Percentiles rank a stretch among this genome's conserved stretches.
phyloP scores from a whole-genome alignment of 768 basidiomycete genomes.

The Lactarius quietus region DNA sequence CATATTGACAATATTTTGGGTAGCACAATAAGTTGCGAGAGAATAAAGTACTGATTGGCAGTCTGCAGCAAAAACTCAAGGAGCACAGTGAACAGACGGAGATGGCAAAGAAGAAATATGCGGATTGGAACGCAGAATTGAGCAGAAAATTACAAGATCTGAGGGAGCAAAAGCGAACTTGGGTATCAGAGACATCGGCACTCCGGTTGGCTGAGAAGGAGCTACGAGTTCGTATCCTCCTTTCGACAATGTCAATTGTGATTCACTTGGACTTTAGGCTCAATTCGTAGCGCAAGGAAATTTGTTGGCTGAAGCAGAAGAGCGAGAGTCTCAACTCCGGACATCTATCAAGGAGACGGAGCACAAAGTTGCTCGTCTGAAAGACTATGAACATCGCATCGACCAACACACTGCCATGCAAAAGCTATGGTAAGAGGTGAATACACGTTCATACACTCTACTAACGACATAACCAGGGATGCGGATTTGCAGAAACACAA shows the following conservation, averaged over 20 bases:
- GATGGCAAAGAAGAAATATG: constrained; percentile 70
- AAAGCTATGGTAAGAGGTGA: constrained; percentile 57
- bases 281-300: constrained; percentile 65
- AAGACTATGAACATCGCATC: constrained; percentile 85
- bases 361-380: constrained; percentile 75
- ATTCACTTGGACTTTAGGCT: constrained; percentile 42
- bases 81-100: constrained; percentile 72
- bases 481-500: constrained; percentile 69
- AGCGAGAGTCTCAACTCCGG: constrained; percentile 65
- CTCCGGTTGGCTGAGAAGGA: constrained; percentile 72
- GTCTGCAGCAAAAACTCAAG: constrained; percentile 64
- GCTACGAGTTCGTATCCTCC: constrained; percentile 45
- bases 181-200: constrained; percentile 64
- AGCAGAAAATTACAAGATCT: constrained; percentile 71
- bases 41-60: constrained; percentile 63
- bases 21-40: constrained; percentile 83
- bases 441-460: neutral
- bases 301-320: constrained; percentile 63
- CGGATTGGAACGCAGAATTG: constrained; percentile 81
- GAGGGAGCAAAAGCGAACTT: constrained; percentile 75
- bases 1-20: constrained; percentile 4
- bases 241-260: neutral
- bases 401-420: constrained; percentile 76
- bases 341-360: constrained; percentile 74
- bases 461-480: constrained; percentile 49